phyloP scores from a whole-genome alignment of 805 yeast species.

The Metschnikowia henanensis region DNA sequence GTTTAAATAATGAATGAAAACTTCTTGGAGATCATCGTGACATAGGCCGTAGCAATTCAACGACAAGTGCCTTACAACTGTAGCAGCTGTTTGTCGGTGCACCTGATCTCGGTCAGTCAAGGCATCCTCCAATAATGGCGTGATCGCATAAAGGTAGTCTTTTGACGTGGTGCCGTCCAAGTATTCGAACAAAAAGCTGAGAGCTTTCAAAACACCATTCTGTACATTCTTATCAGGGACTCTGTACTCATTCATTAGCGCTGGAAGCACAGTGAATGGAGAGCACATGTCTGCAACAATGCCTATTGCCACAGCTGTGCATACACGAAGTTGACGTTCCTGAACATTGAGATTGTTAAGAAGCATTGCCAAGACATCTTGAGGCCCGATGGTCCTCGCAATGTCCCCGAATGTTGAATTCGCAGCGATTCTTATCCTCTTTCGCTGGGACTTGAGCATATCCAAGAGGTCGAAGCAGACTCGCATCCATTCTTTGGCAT shows the following conservation, averaged over 20 bases:
- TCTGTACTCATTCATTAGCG: conserved; percentile 92
- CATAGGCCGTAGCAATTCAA: conserved; percentile 75
- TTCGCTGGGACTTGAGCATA: conserved; percentile 78
- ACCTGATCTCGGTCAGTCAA: conserved; percentile 87
- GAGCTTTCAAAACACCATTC: conserved; percentile 89
- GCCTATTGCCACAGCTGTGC: conserved; percentile 97
- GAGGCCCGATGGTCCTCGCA: conserved; percentile 93
- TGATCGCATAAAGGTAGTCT: conserved; percentile 78
- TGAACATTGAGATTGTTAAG: conserved; percentile 85
- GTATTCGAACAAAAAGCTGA: conserved; percentile 91
- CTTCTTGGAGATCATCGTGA: conserved; percentile 57
- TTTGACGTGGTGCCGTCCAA: conserved; percentile 71
- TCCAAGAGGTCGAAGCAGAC: conserved; percentile 89
- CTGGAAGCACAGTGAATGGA: conserved; percentile 92
- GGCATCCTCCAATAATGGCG: conserved; percentile 86
- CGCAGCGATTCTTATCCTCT: conserved; percentile 78
- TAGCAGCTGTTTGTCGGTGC: conserved; percentile 94
- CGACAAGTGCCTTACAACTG: conserved; percentile 80
- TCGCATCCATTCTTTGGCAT: conserved; percentile 97
- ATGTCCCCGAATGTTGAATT: conserved; percentile 89
- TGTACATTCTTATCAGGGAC: conserved; percentile 92
- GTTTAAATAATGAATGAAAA: conserved; percentile 80
- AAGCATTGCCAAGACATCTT: conserved; percentile 83
- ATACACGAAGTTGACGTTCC: conserved; percentile 94
- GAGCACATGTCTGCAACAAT: conserved; percentile 93